Base-by-base conservation (phyloP, 2,329 filamentous ascomycete species). In the Penicillium sumatraense region DNA sequence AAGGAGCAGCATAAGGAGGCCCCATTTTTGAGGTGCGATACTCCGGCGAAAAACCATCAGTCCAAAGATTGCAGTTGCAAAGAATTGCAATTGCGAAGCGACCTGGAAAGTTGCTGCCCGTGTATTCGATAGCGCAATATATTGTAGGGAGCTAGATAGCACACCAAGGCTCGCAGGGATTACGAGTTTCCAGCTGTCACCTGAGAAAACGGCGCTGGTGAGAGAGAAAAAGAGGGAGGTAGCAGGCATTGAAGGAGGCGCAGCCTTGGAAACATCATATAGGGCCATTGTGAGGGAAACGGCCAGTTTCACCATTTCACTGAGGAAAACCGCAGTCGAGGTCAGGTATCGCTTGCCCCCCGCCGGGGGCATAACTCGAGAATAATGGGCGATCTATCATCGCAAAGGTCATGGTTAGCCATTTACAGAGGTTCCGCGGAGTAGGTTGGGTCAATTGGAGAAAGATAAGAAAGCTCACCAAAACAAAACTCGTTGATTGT, bases 71-170 rank as follows among this genome's bases (percentile, higher is more conserved):
- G 95, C 93, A 0, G 91, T 95, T 1, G 90, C 91, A 59, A 97
- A 83, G 60, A 98, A 95, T 84, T 97, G 97, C 54, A 98, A 81
- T 75, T 99, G 93, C 72, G 95, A 96, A 23, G 95, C 86, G 56
- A 96, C 88, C 74, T 97, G 93, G 70, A 97, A 98, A 51, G 93
- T 92, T 4, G 95, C 91, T 0, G 93, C 90, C 67, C 96, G 91
- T 65, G 98, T 75, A 64, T 98, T 97, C 58, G 90, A 91, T 10
- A 97, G 86, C 1, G 91, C 93, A 49, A 96, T 84, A 69, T 97
- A 99, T 72, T 97, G 91, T 51, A 98, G 78, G n/a, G 90, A 89
- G 69, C 97, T 98, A 68, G 97, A 91, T 24, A 97, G 72, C 0
- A 93, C 96, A 71, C 96, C 98, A 1, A 98, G 81, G 4, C 86